Evolutionary conservation across 106 monocot genomes (phyloP), one percentile per base, ranked within the genome.

Genomic region (Allium sativum): DNA sequence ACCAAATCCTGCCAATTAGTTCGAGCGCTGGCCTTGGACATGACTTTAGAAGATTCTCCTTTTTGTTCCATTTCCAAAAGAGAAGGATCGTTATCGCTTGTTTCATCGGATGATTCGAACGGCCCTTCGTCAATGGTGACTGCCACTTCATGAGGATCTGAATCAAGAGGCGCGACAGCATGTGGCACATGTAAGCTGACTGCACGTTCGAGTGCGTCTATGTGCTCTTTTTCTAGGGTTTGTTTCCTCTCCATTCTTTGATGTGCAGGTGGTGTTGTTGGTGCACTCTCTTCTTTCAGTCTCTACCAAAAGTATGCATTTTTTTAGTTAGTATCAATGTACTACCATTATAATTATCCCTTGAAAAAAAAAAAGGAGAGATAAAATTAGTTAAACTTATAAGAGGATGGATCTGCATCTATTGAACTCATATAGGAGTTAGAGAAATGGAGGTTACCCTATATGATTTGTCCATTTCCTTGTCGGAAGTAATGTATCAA

Each of bases 161-260:
- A 73, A 40, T 81, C 77, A 12, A 67, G 42, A 18, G 69, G 68
- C 12, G 77, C 48, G 48, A 69, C 68, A 0, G 90, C 87, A 62
- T 91, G 71, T 2, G 90, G 90, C 11, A 96, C 68, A 9, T 91
- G 57, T 67, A 91, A 65, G 64, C 68, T 87, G 45, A 72, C 71
- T 22, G 87, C 84, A 55, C 77, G 79, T 65, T 82, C 76, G 9
- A 96, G 56, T 3, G 95, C 95, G 21, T 77, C 67, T 50, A 65
- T 84, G 80, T 96, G 84, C 45, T 96, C 95, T 56, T 76, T 75
- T 21, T 80, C 66, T 3, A 82, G 72, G n/a, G 79, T 79, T 16
- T 80, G 65, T 45, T 75, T 80, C 66, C 95, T 91, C 58, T 79
- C 81, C 95, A 91, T 96, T 58, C 59, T 96, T 67, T 82, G 83